Base-by-base conservation (phyloP, 805 yeast genomes). In the Saccharomycopsis babjevae region DNA sequence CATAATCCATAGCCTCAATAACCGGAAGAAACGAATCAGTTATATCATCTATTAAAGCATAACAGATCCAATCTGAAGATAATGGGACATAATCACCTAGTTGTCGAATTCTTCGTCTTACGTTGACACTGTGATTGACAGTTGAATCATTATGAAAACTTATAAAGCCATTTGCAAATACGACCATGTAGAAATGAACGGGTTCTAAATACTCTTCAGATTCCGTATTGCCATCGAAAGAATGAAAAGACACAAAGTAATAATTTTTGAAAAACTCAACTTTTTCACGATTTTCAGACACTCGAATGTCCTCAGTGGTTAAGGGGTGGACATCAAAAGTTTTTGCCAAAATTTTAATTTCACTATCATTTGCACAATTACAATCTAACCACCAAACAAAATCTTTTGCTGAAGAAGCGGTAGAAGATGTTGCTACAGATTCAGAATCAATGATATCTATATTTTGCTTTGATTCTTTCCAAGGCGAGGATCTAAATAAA, bases 321-420 rank as follows among this genome's bases (percentile, higher is more conserved):
- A 93, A 84, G 36, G 99, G 99, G 77, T 93, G 99, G 74, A 93
- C 89, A 11, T 97, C 97, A 73, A 94, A 94, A 0, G 97, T 93
- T 68, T 92, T 92, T 10, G 97, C 87, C 50, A 94, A 72, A 68
- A 89, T 85, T 70, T 88, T 88, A 96, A 94, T 90, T 74, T 94
- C 99, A 30, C 84, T 84, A 70, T 93, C 98, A 0, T 97, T 89
- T 7, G 99, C 98, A 69, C 97, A 88, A 56, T 83, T 78, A 71
- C 98, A 93, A 72, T 94, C 97, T 52, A 94, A 76, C 97, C 97
- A 93, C 94, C 94, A 87, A 13, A 84, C 79, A 1, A 85, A 83
- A 59, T 82, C 83, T 10, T 79, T 79, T 42, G 79, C 76, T 5
- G 57, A 56, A 18, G 56, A 56, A 10, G 52, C 30, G 16, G 52